Base-by-base conservation (phyloP, 2,329 filamentous ascomycete genomes). In the Penicillium sp. region DNA sequence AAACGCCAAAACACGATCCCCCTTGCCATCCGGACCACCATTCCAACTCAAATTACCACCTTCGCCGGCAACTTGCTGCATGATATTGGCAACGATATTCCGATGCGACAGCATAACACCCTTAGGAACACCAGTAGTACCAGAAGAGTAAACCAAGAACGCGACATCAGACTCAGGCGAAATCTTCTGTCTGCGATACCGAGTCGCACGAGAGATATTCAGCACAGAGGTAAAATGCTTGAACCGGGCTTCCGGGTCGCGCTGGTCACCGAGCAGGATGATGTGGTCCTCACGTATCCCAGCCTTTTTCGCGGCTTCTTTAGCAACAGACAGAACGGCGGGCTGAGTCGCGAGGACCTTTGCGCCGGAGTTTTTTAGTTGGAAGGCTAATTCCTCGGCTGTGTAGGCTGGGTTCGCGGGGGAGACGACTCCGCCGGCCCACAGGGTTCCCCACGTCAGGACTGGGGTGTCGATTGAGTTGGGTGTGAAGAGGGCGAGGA, bases 361-460 rank as follows among this genome's bases (percentile, higher is more conserved):
- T 31, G 91, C 90, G 1, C 85, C 83, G 0, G 88, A 88, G 73
- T 96, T 90, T 66, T 86, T 86, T 59, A 98, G 82, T 76, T 97
- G 93, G 68, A 90, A 92, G 4, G 89, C 87, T 33, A 97, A 82
- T 75, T 98, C 93, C 10, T 91, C 86, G 13, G 84, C 84, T 0
- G 90, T 96, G 76, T 96, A 96, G 4, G 87, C 86, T 21, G 93
- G 92, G 70, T 97, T 97, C 3, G 91, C 92, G 0, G 93, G 91
- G n/a, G 88, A 91, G 11, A 91, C 78, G 51, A 91, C 79, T 29
- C 90, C 92, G 46, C 92, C 93, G 0, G 91, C 89, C 90, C 91
- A 97, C 63, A 89, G 85, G 10, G 86, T 82, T 27, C 92, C 93
- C 80, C 90, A 91, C 73, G 86, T 90, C 47, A 92, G 75, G 3